Evolutionary conservation across 2,329 filamentous ascomycete species (phyloP).

Genomic region (Metarhizium anisopliae): DNA sequence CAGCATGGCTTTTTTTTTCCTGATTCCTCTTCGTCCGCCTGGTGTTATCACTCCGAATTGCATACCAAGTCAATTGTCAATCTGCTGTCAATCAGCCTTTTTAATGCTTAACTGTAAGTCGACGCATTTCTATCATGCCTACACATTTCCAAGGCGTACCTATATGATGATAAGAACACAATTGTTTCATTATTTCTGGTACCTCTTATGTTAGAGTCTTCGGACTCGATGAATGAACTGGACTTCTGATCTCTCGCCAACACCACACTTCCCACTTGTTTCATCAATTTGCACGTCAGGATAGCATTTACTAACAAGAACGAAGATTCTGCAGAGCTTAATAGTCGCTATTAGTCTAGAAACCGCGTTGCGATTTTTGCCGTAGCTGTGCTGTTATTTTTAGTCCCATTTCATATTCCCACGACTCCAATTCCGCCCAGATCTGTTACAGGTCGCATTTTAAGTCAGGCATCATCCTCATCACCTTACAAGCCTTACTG

Average conservation of each 20-base stretch:
- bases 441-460: background rate
- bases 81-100: background rate
- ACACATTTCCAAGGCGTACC: background rate
- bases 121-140: background rate
- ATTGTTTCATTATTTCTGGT: constrained; percentile 69
- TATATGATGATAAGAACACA: constrained; percentile 63
- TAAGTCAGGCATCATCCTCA: background rate
- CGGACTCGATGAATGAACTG: constrained; percentile 69
- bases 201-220: constrained; percentile 89
- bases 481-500: constrained; percentile 3
- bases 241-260: constrained; percentile 61
- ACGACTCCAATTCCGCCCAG: constrained; percentile 1
- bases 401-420: background rate
- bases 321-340: constrained; percentile 3
- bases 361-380: background rate
- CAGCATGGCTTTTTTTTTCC: background rate
- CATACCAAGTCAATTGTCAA: too few species aligned
- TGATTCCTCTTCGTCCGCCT: background rate
- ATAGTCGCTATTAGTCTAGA: background rate
- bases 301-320: constrained; percentile 3
- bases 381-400: background rate
- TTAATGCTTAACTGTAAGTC: constrained; percentile 6
- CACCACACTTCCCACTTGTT: background rate
- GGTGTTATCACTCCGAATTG: background rate
- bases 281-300: constrained; percentile 1